Base-by-base conservation (phyloP, 208 protist genomes). In the Leishmania aethiopica region DNA sequence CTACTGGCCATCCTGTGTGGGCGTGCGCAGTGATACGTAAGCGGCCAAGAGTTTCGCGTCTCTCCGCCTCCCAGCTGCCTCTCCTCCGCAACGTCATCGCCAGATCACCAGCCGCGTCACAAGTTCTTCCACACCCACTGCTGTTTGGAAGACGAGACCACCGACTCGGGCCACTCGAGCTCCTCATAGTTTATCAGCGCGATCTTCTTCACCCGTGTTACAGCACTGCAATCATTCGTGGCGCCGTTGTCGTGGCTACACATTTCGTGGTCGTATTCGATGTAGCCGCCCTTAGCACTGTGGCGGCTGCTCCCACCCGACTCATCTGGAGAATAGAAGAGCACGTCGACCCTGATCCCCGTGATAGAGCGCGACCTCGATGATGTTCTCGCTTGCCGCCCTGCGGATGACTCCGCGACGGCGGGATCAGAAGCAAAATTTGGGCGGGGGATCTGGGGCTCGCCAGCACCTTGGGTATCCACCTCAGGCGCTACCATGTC, bases 181-280 rank as follows among this genome's bases (percentile, higher is more conserved):
- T 86, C 86, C 45, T 77, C 78, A 7, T 22, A 47, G 73, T 89
- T 86, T 4, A 89, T 25, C 0, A 88, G 25, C 40, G 76, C 66
- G 5, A 89, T 0, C 22, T 19, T 82, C n/a, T 17, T 25, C 59
- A 79, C 42, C 11, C 11, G 55, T 5, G 19, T 13, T 49, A 4
- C 37, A 47, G 17, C 2, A 15, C 19, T 42, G 66, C 5, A 25
- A 47, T 71, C 66, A 42, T 69, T 15, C 1, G 13, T 15, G 11
- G 13, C 37, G 15, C 17, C 11, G 40, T 13, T n/a, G 15, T 3
- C 22, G 8, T 71, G 32, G 32, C 19, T 15, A 22, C 64, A 17
- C 13, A 22, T n/a, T 32, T 7, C n/a, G 35, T 69, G 64, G 25
- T 22, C 35, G 1, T 28, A 5, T 69, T 69, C 17, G 37, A 19